Evolutionary conservation across 2,329 filamentous ascomycete genomes (phyloP), one percentile per base, ranked within the genome.

Genomic region (Scleromitrula shiraiana): DNA sequence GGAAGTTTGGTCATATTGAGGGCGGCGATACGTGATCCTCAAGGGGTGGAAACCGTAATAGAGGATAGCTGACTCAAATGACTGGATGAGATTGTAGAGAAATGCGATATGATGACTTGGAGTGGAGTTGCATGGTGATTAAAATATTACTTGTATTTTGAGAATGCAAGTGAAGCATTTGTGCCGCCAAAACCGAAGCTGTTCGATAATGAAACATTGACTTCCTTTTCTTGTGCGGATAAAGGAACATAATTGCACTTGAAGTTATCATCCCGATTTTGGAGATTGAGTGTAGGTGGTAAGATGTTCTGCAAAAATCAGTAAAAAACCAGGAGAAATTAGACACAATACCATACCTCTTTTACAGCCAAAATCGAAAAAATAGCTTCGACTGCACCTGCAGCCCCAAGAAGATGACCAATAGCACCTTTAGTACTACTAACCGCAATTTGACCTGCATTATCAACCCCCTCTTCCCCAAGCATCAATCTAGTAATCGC

Each of bases 161-260:
- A 61, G 48, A 97, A 91, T 44, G 89, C 89, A 30, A 98, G 70
- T 46, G 82, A 89, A 35, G 91, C 90, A 69, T 98, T 98, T 1
- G 91, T 97, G 14, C 93, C 93, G 9, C 93, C 93, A 69, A 98
- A 98, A 0, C 93, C 93, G 68, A 98, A 98, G 64, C 91, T 97
- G 62, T 98, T 98, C 3, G 88, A 93, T 50, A 98, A 60, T 5
- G 86, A 87, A 19, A 91, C 83, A 49, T 80, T 70, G 9, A 97
- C 78, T 2, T 72, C 64, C 55, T 79, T 82, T 44, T 84, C 66
- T 65, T 96, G 90, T 0, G 88, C 75, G 38, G 71, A 62, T 4
- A 80, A 72, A 0, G 89, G 79, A 3, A 95, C 82, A 65, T 96
- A 91, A 63, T 97, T 96, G 70, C 91, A 95, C 54, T 81, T 70